Conservation (phyloP, 306 rosid species). For the Fragaria ananassa region DNA sequence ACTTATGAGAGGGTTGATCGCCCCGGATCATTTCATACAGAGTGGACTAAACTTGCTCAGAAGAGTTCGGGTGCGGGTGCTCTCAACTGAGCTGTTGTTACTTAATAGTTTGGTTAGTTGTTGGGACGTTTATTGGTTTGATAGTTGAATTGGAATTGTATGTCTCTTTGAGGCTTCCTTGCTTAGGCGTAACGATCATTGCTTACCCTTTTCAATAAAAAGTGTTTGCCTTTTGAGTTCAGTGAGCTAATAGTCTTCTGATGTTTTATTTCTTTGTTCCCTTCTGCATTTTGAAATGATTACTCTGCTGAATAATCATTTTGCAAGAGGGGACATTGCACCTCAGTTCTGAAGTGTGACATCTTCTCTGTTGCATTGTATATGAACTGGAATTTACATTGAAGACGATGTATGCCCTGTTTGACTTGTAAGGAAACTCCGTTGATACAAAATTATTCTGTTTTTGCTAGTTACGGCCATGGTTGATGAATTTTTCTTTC, state of each 20-base stretch:
- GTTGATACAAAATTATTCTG: no score
- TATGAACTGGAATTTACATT: no score
- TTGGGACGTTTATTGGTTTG: constrained; percentile 18
- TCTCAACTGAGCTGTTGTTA: constrained; percentile 43
- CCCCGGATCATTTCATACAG: constrained; percentile 78
- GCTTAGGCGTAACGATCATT: constrained; percentile 24
- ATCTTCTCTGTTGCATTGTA: no score
- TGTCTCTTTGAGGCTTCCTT: constrained; percentile 38
- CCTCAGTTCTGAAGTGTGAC: no score
- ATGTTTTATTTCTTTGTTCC: neutral
- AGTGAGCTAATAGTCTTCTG: neutral
- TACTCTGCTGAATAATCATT: no score
- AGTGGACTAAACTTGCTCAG: constrained; percentile 90
- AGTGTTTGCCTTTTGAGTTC: constrained; percentile 39
- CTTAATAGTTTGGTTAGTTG: constrained; percentile 29
- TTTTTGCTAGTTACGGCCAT: no score
- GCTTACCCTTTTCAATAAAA: constrained; percentile 39
- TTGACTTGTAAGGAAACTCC: no score
- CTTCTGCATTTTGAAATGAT: neutral
- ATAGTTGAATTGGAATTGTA: constrained; percentile 33
- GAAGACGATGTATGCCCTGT: no score
- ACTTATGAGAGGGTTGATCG: constrained; percentile 85
- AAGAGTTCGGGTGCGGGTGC: constrained; percentile 52
- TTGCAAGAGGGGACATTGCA: no score
- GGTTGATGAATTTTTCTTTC: neutral